These are phyloP conservation scores for Erysimum cheiranthoides DNA, from an alignment of 345 rosid genomes.

Conservation along the genomic window DNA sequence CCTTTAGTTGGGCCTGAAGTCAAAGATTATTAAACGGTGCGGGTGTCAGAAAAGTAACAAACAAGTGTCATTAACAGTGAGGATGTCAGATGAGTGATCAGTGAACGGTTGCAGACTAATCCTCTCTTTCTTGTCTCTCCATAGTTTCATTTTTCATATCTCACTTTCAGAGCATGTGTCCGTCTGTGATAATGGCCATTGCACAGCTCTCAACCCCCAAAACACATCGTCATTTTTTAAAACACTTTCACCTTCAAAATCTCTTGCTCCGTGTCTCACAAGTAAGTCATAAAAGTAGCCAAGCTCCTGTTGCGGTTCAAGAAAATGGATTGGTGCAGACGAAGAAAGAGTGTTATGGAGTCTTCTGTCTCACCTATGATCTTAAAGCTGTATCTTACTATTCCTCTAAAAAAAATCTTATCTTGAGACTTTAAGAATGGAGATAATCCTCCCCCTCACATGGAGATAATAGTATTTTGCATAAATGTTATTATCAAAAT, in stretches of 20 bases:
- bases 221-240: slow-evolving; percentile 52
- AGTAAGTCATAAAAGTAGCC: slow-evolving; percentile 53
- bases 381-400: slow-evolving; percentile 74
- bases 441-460: too few species aligned
- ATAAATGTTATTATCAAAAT: too few species aligned
- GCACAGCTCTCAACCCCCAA: slow-evolving; percentile 66
- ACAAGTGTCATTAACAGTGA: background rate
- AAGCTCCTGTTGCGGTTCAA: slow-evolving; percentile 63
- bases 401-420: too few species aligned
- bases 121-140: slow-evolving; percentile 12
- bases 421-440: too few species aligned
- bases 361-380: slow-evolving; percentile 95
- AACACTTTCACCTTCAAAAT: slow-evolving; percentile 54
- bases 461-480: too few species aligned
- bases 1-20: slow-evolving; percentile 37
- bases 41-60: too few species aligned
- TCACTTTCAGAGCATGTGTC: slow-evolving; percentile 39
- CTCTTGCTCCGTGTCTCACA: slow-evolving; percentile 72
- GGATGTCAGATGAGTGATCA: slow-evolving; percentile 52
- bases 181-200: slow-evolving; percentile 62
- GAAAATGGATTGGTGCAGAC: slow-evolving; percentile 47
- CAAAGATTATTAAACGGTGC: slow-evolving; percentile 23
- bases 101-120: slow-evolving; percentile 56
- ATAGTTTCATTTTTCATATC: slow-evolving; percentile 24
- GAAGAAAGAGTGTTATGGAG: slow-evolving; percentile 80